Percentiles rank a stretch among this genome's conserved stretches.
Conservation (phyloP, 352 stramenopile genomes). For the Pythium dissotocum region DNA sequence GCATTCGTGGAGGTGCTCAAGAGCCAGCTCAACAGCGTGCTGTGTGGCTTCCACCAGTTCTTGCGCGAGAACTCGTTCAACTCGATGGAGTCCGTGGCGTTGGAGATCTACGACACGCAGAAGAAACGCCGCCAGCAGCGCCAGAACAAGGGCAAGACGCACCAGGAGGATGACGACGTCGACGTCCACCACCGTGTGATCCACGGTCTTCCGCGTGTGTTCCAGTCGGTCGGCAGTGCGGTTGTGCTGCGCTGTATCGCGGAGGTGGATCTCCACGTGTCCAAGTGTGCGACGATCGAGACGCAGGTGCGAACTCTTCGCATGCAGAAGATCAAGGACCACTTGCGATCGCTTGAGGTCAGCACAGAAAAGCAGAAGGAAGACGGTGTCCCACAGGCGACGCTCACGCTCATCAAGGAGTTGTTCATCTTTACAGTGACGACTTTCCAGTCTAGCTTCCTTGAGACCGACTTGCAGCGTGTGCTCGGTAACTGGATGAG, state of each 20-base stretch:
- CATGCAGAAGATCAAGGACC: slow-evolving; percentile 37
- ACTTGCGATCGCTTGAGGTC: slow-evolving; percentile 19
- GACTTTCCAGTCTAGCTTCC: slow-evolving; percentile 23
- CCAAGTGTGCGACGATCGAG: slow-evolving; percentile 34
- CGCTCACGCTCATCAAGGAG: slow-evolving; percentile 14
- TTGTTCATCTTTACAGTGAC: slow-evolving; percentile 30
- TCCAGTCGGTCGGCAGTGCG: slow-evolving; percentile 29
- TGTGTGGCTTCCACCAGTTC: slow-evolving; percentile 79
- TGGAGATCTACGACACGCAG: slow-evolving; percentile 75
- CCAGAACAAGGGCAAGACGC: slow-evolving; percentile 5
- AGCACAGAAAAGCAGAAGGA: neutral
- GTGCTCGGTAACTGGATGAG: slow-evolving; percentile 19
- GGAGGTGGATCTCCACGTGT: slow-evolving; percentile 30
- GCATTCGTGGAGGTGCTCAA: slow-evolving; percentile 54
- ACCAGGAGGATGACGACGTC: slow-evolving; percentile 23
- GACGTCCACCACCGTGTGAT: slow-evolving; percentile 25
- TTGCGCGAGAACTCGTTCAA: slow-evolving; percentile 83
- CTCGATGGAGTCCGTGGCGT: slow-evolving; percentile 63
- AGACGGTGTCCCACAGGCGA: neutral
- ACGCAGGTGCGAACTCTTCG: slow-evolving; percentile 28
- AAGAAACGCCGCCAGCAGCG: slow-evolving; percentile 47
- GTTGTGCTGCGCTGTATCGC: slow-evolving; percentile 26
- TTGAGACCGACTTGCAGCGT: neutral
- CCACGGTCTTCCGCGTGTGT: slow-evolving; percentile 29
- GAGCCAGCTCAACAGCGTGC: slow-evolving; percentile 62